Evolutionary conservation across 495 filamentous ascomycete species (phyloP), one percentile per base, ranked within the genome.

Genomic region (Oleoguttula mirabilis): DNA sequence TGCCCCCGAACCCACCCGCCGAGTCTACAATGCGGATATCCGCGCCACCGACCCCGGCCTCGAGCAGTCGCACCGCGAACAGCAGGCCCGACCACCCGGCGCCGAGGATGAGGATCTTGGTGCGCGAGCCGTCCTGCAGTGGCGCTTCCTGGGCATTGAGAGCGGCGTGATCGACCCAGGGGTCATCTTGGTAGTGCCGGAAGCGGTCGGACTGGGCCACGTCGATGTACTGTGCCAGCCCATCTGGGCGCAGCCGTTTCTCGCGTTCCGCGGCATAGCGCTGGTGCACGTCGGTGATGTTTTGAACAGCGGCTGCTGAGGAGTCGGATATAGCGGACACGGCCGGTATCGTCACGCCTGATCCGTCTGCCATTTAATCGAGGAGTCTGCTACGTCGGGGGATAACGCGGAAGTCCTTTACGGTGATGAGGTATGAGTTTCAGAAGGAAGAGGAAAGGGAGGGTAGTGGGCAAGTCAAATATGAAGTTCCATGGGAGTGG

Each of bases 21-120:
- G 50, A 52, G 21, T 75, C 71, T 27, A 73, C 48, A 21, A 72
- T 51, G 1, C 60, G 57, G n/a, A 79, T 63, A 16, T 76, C 68
- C 1, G 67, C 54, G 0, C 47, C 23, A 1, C 8, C 28, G 0
- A 72, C 50, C 0, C 72, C 72, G 4, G 63, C 55, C 36, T 76
- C 41, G 32, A 73, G 56, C 32, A 77, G 58, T 3, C 66, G 63
- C 1, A 69, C 65, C 0, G 72, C 72, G 21, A 55, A 60, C 2
- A 68, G 42, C 10, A 74, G 47, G 1, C 70, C 73, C 10, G 68
- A 67, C 32, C 59, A 66, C 0, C 74, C 73, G 12, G 66, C 71
- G 20, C 74, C 73, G 10, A 70, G 16, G 39, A 52, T 39, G 32
- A 45, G 19, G 23, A 48, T 10, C 30, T 43, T 48, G 25, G 11